phyloP scores from a whole-genome alignment of 1,284 basidiomycete genomes.

The Heterobasidion annosum region DNA sequence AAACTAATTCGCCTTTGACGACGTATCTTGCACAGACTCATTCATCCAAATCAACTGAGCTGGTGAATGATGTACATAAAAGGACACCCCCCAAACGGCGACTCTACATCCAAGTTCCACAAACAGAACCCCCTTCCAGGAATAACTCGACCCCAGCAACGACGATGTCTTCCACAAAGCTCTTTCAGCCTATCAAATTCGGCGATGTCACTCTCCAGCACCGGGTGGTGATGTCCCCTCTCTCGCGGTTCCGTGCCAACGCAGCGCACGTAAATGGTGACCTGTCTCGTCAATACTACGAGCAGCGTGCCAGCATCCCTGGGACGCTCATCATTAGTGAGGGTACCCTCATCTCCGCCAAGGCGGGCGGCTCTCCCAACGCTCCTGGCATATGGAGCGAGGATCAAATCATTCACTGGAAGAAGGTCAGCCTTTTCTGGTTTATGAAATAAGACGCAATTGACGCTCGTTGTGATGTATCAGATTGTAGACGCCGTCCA shows the following conservation, averaged over 20 bases:
- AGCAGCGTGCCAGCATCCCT: constrained; percentile 30
- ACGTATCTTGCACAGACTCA: no score
- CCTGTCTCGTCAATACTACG: constrained; percentile 33
- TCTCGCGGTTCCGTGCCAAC: constrained; percentile 31
- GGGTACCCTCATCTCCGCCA: constrained; percentile 29
- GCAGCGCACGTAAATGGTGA: constrained; percentile 18
- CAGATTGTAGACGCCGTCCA: constrained; percentile 29
- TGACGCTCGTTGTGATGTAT: neutral
- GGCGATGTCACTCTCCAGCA: constrained; percentile 31
- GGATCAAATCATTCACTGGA: constrained; percentile 17
- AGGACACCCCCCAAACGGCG: no score
- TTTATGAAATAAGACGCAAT: neutral
- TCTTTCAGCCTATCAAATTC: constrained; percentile 36
- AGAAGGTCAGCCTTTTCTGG: constrained; percentile 10
- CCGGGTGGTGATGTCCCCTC: constrained; percentile 38
- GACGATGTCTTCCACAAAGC: constrained; percentile 5
- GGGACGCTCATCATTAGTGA: constrained; percentile 44
- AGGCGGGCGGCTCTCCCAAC: constrained; percentile 24
- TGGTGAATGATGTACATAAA: no score
- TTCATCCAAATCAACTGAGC: no score
- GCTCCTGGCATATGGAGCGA: constrained; percentile 19
- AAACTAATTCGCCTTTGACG: no score
- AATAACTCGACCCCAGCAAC: no score
- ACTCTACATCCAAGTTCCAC: no score
- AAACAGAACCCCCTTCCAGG: no score